Base-by-base conservation (phyloP, 257 asterid genomes). In the Scutellaria baicalensis region DNA sequence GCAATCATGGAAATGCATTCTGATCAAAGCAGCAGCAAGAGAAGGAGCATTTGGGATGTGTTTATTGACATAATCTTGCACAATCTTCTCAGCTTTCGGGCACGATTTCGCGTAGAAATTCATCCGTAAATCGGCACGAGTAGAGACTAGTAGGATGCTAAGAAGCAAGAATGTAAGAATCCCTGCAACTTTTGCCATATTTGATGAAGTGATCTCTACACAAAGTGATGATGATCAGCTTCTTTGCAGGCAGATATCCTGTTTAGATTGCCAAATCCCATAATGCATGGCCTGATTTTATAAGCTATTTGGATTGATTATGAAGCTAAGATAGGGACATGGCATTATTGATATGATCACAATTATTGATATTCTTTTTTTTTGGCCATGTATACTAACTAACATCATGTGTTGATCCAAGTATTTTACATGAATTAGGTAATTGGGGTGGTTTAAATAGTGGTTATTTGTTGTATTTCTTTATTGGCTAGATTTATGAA, bases 1-100 rank as follows among this genome's bases (percentile, higher is more conserved):
- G 75, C 89, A 84, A 54, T 84, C 89, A 23, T 84, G 89, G 63
- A 78, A 84, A 58, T 84, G 89, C 84, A 84, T 77, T 40, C 89
- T 74, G 10, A 84, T 69, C 5, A 89, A 38, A 43, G 89, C 69
- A 0, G 96, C 89, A 16, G 93, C 89, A 27, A 85, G 84, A 2
- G 78, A 65, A 56, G 91, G 93, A 64, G 89, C 93, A 45, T 81
- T 81, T 1, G 89, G 86, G 68, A 85, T 85, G 78, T 82, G 85
- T 68, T 80, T 12, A 38, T 71, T 59, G 66, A 85, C 89, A 65
- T 47, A 81, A 42, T 80, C 86, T 9, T 72, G 73, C 57, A 86
- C 88, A 57, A 86, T 86, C 17, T 80, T 69, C 77, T 89, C 91
- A 23, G 93, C 91, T 6, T 79, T 80, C 2, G 93, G 93, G 56